phyloP scores from a whole-genome alignment of 1,284 basidiomycete species.

The Moesziomyces parantarcticus region DNA sequence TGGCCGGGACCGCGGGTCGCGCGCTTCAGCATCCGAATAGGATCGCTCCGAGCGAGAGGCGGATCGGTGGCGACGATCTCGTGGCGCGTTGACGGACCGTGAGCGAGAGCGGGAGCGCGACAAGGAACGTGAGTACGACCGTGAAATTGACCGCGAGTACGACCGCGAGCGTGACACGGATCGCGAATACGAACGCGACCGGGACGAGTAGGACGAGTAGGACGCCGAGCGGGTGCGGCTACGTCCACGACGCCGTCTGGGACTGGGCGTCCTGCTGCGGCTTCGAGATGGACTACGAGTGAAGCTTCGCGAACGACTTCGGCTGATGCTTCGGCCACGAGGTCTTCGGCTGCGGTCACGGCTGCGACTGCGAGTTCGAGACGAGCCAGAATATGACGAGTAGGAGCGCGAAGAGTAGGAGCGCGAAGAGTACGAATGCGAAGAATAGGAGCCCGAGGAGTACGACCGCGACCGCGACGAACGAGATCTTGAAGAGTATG shows the following conservation, averaged over 20 bases:
- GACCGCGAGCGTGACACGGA: slow-evolving; percentile 25
- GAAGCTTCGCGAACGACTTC: slow-evolving; percentile 23
- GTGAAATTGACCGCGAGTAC: slow-evolving; percentile 20
- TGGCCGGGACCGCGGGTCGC: not conserved
- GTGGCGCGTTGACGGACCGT: slow-evolving; percentile 4
- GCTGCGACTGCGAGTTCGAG: slow-evolving; percentile 29
- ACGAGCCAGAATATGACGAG: slow-evolving; percentile 21
- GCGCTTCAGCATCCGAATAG: not conserved
- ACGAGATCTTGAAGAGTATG: slow-evolving; percentile 7
- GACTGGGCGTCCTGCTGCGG: slow-evolving; percentile 6
- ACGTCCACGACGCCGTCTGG: slow-evolving; percentile 16
- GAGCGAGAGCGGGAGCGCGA: slow-evolving; percentile 30
- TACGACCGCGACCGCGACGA: slow-evolving; percentile 28
- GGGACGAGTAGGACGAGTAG: slow-evolving; percentile 40
- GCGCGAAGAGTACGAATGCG: slow-evolving; percentile 18
- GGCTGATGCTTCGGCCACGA: slow-evolving; percentile 5
- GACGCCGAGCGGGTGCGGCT: slow-evolving; percentile 35
- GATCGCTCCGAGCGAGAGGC: slow-evolving; percentile 9
- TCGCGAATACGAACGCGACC: slow-evolving; percentile 10
- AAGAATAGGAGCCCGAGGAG: slow-evolving; percentile 36
- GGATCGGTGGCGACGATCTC: slow-evolving; percentile 6
- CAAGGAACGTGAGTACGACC: slow-evolving; percentile 8
- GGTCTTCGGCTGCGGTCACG: not conserved
- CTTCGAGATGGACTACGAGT: slow-evolving; percentile 5
- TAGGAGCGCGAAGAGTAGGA: slow-evolving; percentile 33